Conservation (phyloP, 163 green algal genomes). For the Scenedesmus sp. region DNA sequence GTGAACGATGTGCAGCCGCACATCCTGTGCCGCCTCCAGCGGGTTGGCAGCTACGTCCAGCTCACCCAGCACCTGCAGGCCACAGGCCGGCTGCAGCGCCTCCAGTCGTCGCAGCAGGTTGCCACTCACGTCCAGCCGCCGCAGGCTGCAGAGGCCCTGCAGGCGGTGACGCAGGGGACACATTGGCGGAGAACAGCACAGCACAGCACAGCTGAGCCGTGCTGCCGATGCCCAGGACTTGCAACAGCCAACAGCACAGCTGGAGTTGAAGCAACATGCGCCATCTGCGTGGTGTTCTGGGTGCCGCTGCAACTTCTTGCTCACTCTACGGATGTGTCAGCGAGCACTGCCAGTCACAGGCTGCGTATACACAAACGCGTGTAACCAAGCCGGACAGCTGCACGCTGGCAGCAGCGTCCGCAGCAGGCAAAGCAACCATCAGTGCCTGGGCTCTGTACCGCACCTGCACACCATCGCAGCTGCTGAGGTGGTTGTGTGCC, state of each 20-base stretch:
- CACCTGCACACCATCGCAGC: slow-evolving; percentile 42
- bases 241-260: too few relatives aligned
- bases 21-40: slow-evolving; percentile 46
- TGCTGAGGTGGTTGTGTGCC: slow-evolving; percentile 38
- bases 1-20: slow-evolving; percentile 64
- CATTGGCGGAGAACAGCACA: background rate
- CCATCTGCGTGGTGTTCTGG: too few relatives aligned
- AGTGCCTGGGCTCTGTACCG: too few relatives aligned
- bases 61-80: background rate
- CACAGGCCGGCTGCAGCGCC: background rate
- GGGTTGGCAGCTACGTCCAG: slow-evolving; percentile 30
- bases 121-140: slow-evolving; percentile 32
- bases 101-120: slow-evolving; percentile 39
- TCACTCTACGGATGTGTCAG: background rate
- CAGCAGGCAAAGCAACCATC: too few relatives aligned
- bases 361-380: background rate
- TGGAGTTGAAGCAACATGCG: too few relatives aligned
- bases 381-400: too few relatives aligned
- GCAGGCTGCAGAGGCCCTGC: slow-evolving; percentile 29
- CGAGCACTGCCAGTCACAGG: background rate
- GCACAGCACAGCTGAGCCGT: background rate
- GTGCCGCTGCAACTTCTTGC: too few relatives aligned
- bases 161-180: background rate
- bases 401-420: too few relatives aligned
- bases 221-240: too few relatives aligned